Base-by-base conservation (phyloP, 140 eudicot species). In the Cichorium intybus region DNA sequence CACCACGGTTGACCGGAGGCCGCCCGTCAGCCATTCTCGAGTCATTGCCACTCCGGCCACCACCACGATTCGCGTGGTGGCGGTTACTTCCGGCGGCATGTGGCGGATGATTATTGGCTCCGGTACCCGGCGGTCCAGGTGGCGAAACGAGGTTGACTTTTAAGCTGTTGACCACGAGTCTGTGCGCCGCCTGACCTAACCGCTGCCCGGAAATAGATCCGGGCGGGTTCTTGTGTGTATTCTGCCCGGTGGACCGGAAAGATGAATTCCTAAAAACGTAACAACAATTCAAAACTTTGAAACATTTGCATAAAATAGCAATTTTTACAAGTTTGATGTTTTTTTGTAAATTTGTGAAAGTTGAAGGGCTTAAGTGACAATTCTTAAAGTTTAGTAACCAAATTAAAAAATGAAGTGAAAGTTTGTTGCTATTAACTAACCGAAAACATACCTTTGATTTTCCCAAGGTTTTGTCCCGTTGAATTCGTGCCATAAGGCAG, bases 401-500 rank as follows among this genome's bases (percentile, higher is more conserved):
- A n/a, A n/a, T n/a, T n/a, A n/a, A n/a, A n/a, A n/a, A n/a, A n/a
- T n/a, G n/a, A n/a, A n/a, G n/a, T n/a, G n/a, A n/a, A n/a, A n/a
- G n/a, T n/a, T n/a, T n/a, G n/a, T n/a, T n/a, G n/a, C n/a, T 37
- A 37, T 37, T 37, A 59, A 66, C 6, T 35, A 31, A 60, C 9
- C 9, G 9, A 20, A 14, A 45, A 3, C 29, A 17, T 70, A 88
- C 96, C 97, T 89, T 73, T 70, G 57, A 56, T 82, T 78, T 23
- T 75, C 83, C 70, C 58, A 54, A 6, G 75, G 84, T 63, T 66
- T 79, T 63, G 65, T 55, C 60, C 81, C 85, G 43, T 79, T 73
- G 27, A 76, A 95, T 74, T 89, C 95, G 49, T 89, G 97, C 97
- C 97, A 89, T 53, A 89, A 71, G 20, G 64, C 76, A 27, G 92